A percentile compares a stretch with the other conserved stretches of the same genome.
These are phyloP conservation scores for Rhodotorula taiwanensis DNA, from an alignment of 768 basidiomycete genomes.

Conservation along the genomic window DNA sequence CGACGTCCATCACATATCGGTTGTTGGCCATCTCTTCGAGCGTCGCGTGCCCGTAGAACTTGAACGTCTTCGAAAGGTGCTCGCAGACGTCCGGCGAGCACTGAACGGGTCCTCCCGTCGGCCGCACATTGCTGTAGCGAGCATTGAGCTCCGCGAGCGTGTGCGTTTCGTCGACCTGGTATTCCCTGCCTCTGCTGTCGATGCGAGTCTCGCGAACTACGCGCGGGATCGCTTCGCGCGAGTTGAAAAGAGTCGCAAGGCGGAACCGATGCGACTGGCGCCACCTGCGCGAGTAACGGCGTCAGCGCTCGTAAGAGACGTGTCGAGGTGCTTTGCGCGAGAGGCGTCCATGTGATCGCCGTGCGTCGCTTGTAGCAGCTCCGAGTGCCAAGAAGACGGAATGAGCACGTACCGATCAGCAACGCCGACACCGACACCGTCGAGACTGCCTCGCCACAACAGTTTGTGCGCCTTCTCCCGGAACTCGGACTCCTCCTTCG, in stretches of 20 bases:
- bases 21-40: constrained; percentile 49
- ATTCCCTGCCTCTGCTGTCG: constrained; percentile 5
- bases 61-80: constrained; percentile 11
- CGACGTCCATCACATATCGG: constrained; percentile 82
- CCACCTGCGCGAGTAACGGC: neutral
- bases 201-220: constrained; percentile 4
- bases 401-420: constrained; percentile 9
- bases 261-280: constrained; percentile 17
- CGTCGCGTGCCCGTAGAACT: neutral
- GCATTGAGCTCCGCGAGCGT: constrained; percentile 5
- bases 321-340: too few species aligned
- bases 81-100: constrained; percentile 12
- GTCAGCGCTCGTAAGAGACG: neutral
- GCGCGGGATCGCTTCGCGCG: neutral
- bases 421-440: constrained; percentile 40
- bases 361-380: too few species aligned
- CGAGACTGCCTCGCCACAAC: constrained; percentile 49
- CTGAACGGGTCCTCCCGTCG: constrained; percentile 12
- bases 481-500: constrained; percentile 39
- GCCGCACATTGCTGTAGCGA: constrained; percentile 11
- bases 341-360: too few species aligned
- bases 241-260: constrained; percentile 5
- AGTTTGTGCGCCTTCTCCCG: constrained; percentile 45
- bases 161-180: neutral
- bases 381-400: too few species aligned